Evolutionary conservation across 2,329 filamentous ascomycete species (phyloP).

Genomic region (Arthrobotrys musiformis): DNA sequence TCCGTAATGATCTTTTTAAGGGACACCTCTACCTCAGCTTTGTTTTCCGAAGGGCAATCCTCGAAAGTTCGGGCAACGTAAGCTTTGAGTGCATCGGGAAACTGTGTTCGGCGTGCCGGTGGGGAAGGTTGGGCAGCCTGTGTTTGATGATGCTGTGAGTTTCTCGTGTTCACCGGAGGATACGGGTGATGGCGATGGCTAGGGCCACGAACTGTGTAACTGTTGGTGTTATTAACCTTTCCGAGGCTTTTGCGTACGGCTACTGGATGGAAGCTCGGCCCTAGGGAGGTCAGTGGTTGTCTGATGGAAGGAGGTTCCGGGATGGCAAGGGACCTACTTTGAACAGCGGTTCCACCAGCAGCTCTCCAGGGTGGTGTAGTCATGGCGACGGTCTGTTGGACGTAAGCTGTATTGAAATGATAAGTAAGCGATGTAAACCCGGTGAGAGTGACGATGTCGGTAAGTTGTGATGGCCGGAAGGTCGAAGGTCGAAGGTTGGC

Average conservation of each 20-base stretch:
- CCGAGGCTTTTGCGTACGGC: constrained; percentile 49
- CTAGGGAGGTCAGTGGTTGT: constrained; percentile 26
- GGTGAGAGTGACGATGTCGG: constrained; percentile 53
- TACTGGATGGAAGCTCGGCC: constrained; percentile 48
- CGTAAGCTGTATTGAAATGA: constrained; percentile 48
- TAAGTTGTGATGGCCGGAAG: constrained; percentile 16
- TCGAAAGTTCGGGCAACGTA: constrained; percentile 72
- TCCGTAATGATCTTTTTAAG: constrained; percentile 86
- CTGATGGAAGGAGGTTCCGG: not conserved
- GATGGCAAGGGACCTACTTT: constrained; percentile 20
- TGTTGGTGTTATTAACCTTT: not conserved
- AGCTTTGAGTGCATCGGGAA: constrained; percentile 59
- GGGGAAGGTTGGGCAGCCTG: constrained; percentile 24
- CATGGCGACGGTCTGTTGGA: constrained; percentile 32
- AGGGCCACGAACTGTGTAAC: constrained; percentile 32
- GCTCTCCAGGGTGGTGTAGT: constrained; percentile 51
- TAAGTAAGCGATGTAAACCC: constrained; percentile 12
- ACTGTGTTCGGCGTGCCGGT: constrained; percentile 50
- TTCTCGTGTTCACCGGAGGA: constrained; percentile 7
- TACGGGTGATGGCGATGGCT: constrained; percentile 17
- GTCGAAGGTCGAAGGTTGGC: constrained; percentile 28
- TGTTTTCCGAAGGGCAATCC: constrained; percentile 58
- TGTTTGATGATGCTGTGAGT: constrained; percentile 14
- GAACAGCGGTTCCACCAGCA: constrained; percentile 46
- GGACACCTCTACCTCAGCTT: constrained; percentile 80